phyloP scores from a whole-genome alignment of 306 rosid genomes.

The Lagenaria siceraria region DNA sequence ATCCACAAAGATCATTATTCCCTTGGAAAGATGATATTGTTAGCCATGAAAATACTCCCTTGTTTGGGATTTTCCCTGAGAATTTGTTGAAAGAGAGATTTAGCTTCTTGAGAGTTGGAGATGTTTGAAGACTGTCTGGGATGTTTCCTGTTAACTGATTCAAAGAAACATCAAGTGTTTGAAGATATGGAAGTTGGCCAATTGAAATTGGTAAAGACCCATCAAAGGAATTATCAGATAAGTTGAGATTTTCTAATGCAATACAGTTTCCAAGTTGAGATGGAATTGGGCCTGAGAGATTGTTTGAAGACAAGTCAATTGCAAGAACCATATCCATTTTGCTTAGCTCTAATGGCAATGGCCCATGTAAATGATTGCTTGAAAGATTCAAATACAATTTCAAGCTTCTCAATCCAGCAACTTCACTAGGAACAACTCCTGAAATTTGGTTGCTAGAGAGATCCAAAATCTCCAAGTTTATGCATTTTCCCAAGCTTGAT shows the following conservation, averaged over 20 bases:
- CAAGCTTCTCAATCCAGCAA: slow-evolving; percentile 80
- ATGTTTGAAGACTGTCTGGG: slow-evolving; percentile 46
- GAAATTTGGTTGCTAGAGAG: slow-evolving; percentile 61
- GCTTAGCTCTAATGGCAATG: slow-evolving; percentile 64
- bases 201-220: slow-evolving; percentile 60
- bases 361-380: slow-evolving; percentile 47
- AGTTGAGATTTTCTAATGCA: slow-evolving; percentile 68
- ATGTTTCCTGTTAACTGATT: slow-evolving; percentile 46
- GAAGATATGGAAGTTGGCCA: slow-evolving; percentile 57
- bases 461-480: slow-evolving; percentile 73
- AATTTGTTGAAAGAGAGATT: slow-evolving; percentile 78
- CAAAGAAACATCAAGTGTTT: slow-evolving; percentile 55
- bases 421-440: slow-evolving; percentile 64
- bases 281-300: slow-evolving; percentile 59
- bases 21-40: slow-evolving; percentile 53
- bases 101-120: slow-evolving; percentile 46
- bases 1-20: slow-evolving; percentile 53
- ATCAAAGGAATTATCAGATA: slow-evolving; percentile 51
- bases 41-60: slow-evolving; percentile 52
- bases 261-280: slow-evolving; percentile 73
- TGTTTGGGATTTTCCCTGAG: slow-evolving; percentile 47
- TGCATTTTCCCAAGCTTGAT: slow-evolving; percentile 63
- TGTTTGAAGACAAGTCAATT: slow-evolving; percentile 66
- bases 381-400: slow-evolving; percentile 76
- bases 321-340: slow-evolving; percentile 95